A percentile compares a stretch with the other conserved stretches of the same genome.
Conservation (phyloP, 768 basidiomycete genomes). For the Macrolepiota fuliginosa region DNA sequence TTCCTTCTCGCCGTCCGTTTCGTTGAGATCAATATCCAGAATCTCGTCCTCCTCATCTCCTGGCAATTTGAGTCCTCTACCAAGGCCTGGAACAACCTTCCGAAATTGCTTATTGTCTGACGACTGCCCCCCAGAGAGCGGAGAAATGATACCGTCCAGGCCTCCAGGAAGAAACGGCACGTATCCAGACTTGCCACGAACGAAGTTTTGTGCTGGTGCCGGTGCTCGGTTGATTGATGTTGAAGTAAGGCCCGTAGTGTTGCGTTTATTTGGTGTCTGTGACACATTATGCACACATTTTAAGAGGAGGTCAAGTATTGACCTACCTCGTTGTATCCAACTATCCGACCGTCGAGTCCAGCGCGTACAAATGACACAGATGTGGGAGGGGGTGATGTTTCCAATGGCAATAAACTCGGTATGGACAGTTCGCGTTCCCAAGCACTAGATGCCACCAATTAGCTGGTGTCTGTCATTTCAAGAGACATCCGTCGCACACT, state of each 20-base stretch:
- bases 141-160: slow-evolving; percentile 56
- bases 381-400: slow-evolving; percentile 76
- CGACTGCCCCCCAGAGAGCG: slow-evolving; percentile 22
- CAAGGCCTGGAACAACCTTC: slow-evolving; percentile 80
- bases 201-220: slow-evolving; percentile 75
- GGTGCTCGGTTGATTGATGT: slow-evolving; percentile 86
- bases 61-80: slow-evolving; percentile 71
- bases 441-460: slow-evolving; percentile 43
- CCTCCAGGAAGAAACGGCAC: slow-evolving; percentile 96
- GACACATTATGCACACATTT: slow-evolving; percentile 3
- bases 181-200: slow-evolving; percentile 90
- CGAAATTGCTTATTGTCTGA: slow-evolving; percentile 48
- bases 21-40: slow-evolving; percentile 31
- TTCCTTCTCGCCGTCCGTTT: slow-evolving; percentile 20
- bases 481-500: slow-evolving; percentile 51
- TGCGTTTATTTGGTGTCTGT: slow-evolving; percentile 53
- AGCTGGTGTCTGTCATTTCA: slow-evolving; percentile 4
- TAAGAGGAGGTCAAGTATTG: neutral
- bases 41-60: slow-evolving; percentile 51
- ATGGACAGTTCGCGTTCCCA: slow-evolving; percentile 66
- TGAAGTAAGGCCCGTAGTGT: slow-evolving; percentile 75
- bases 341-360: slow-evolving; percentile 77
- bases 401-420: slow-evolving; percentile 59
- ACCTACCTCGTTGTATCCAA: slow-evolving; percentile 77
- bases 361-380: slow-evolving; percentile 68